Evolutionary conservation across 2,329 filamentous ascomycete species (phyloP).

Genomic region (Stachybotrys echinatus): DNA sequence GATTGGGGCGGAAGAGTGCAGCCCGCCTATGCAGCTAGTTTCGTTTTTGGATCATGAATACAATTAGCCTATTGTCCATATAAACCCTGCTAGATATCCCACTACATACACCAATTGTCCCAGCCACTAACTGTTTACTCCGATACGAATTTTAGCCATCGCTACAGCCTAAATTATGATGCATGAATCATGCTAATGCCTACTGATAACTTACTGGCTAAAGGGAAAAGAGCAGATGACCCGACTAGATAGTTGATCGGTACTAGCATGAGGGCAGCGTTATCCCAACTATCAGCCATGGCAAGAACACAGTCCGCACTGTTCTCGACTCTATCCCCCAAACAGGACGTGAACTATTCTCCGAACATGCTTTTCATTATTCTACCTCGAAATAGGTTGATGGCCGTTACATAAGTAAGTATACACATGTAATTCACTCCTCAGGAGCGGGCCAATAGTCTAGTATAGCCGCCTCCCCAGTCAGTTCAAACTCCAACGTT

Average conservation of each 20-base stretch:
- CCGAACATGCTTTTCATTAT: not conserved
- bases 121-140: not conserved
- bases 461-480: constrained; percentile 34
- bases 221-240: not conserved
- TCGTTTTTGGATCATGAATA: not conserved
- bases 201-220: not conserved
- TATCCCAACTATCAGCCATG: not conserved
- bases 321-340: not conserved
- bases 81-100: not conserved
- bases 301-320: not conserved
- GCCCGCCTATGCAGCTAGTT: not conserved
- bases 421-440: not conserved
- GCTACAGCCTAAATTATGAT: not conserved
- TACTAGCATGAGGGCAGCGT: not conserved
- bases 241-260: not conserved
- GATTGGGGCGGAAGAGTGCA: not conserved
- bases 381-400: not conserved
- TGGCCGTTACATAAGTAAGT: not conserved
- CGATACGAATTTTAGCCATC: not conserved
- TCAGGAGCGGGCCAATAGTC: constrained; percentile 22
- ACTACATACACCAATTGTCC: not conserved
- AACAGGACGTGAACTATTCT: not conserved
- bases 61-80: not conserved
- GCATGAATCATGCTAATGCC: not conserved
- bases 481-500: constrained; percentile 38